Conservation (phyloP, 2,329 filamentous ascomycete genomes). For the Albifimbria verrucaria region DNA sequence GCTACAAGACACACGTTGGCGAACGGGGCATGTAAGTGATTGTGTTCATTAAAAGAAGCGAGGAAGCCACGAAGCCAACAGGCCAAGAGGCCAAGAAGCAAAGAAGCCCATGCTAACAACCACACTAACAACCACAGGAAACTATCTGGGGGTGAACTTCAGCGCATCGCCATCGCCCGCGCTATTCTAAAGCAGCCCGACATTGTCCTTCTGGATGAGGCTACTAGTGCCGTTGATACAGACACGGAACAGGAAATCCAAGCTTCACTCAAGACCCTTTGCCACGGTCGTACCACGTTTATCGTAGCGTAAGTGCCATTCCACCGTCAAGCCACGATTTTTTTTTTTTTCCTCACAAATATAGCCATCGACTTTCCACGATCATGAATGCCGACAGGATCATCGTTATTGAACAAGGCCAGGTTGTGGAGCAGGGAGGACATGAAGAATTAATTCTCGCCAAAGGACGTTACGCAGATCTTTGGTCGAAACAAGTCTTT, state of each 20-base stretch:
- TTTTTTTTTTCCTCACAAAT: conserved; percentile 12
- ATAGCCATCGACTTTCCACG: conserved; percentile 66
- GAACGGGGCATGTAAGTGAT: conserved; percentile 47
- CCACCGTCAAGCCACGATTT: too few species aligned
- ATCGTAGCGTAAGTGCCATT: conserved; percentile 54
- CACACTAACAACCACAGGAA: conserved; percentile 38
- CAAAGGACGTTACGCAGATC: conserved; percentile 59
- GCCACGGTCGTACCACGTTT: conserved; percentile 61
- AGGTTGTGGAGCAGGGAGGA: conserved; percentile 60
- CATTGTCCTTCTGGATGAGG: conserved; percentile 74
- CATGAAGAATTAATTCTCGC: conserved; percentile 56
- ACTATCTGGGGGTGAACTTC: conserved; percentile 65
- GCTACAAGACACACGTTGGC: conserved; percentile 48
- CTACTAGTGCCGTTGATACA: conserved; percentile 73
- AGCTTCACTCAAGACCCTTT: conserved; percentile 55
- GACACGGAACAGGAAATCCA: conserved; percentile 67
- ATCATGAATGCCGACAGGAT: conserved; percentile 68
- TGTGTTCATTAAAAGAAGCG: too few species aligned
- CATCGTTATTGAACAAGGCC: conserved; percentile 60
- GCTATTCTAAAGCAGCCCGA: conserved; percentile 72
- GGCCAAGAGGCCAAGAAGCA: too few species aligned
- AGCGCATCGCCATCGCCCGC: conserved; percentile 65
- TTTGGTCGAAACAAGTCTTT: conserved; percentile 64
- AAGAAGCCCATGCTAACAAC: too few species aligned
- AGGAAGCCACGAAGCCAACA: too few species aligned